Evolutionary conservation across 2,329 filamentous ascomycete genomes (phyloP), one percentile per base, ranked within the genome.

Genomic region (Diplodia corticola): DNA sequence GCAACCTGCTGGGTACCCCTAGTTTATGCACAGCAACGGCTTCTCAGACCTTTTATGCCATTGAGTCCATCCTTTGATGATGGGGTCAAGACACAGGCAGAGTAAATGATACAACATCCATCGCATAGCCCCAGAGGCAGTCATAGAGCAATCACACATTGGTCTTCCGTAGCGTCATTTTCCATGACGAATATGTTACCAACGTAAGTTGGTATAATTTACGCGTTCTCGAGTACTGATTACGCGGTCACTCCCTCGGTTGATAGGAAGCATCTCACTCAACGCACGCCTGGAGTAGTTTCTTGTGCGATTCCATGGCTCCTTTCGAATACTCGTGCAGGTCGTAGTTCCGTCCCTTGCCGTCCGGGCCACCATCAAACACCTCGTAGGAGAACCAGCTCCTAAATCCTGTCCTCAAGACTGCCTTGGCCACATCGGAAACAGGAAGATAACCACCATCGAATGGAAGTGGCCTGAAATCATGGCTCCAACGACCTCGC

Each of bases 371-470:
- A 1, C 81, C 79, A 73, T 91, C 89, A 74, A 91, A 92, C 0
- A 91, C 85, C 75, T 92, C 89, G 67, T 90, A 85, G 0, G 86
- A 88, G 68, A 91, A 84, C 85, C 86, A 91, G 0, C 84, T 85
- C 49, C 85, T 77, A 68, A 90, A 90, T 0, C 90, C 89, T 0
- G 90, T 92, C 65, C 79, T 79, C 28, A 92, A 73, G 1, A 93
- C 89, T 2, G 89, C 89, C 67, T 80, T 82, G 1, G 88, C 78
- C 64, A 92, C 87, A 55, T 88, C 85, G 12, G 84, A 81, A 26
- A 91, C 84, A 0, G 89, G 90, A 40, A 93, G 75, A 73, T 91
- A 92, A 0, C 90, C 91, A 0, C 88, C 88, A 66, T 88, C 84
- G 70, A 86, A 91, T 0, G 90, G 89, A 67, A 91, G 75, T 0